phyloP scores from a whole-genome alignment of 352 stramenopile genomes.

The Pythium guiyangense region DNA sequence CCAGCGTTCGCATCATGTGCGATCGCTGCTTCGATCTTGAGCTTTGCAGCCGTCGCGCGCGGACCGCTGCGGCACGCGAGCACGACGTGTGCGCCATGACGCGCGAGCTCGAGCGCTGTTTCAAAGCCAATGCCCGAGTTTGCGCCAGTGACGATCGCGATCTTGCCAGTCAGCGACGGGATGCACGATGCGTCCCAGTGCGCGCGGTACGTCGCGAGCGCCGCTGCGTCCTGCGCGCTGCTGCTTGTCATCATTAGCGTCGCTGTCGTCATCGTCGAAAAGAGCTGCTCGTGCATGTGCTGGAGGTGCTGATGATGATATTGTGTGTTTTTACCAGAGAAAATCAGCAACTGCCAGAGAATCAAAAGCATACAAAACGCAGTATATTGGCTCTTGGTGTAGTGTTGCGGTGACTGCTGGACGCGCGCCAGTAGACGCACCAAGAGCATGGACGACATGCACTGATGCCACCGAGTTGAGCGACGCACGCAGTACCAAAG shows the following conservation, averaged over 20 bases:
- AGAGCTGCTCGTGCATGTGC: no score
- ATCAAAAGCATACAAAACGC: no score
- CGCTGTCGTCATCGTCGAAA: background rate
- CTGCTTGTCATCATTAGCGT: background rate
- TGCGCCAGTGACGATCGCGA: slow-evolving; percentile 77
- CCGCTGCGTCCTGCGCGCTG: background rate
- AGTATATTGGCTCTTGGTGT: no score
- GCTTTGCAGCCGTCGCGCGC: slow-evolving; percentile 6
- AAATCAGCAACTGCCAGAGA: no score
- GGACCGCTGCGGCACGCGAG: slow-evolving; percentile 62
- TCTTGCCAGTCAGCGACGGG: slow-evolving; percentile 29
- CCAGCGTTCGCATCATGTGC: background rate
- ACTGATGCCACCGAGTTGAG: no score
- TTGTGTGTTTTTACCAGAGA: no score
- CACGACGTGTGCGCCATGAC: slow-evolving; percentile 60
- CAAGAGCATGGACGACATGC: no score
- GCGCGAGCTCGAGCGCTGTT: slow-evolving; percentile 44
- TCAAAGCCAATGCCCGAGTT: slow-evolving; percentile 85
- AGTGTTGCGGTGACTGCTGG: no score
- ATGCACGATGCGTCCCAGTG: slow-evolving; percentile 22
- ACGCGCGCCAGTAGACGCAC: no score
- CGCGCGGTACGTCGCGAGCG: background rate
- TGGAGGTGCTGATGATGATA: no score
- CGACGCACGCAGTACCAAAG: no score
- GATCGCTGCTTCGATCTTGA: background rate